Percentiles rank a stretch among this genome's conserved stretches.
Evolutionary conservation across 495 filamentous ascomycete species (phyloP).

Genomic region (Evernia prunastri): DNA sequence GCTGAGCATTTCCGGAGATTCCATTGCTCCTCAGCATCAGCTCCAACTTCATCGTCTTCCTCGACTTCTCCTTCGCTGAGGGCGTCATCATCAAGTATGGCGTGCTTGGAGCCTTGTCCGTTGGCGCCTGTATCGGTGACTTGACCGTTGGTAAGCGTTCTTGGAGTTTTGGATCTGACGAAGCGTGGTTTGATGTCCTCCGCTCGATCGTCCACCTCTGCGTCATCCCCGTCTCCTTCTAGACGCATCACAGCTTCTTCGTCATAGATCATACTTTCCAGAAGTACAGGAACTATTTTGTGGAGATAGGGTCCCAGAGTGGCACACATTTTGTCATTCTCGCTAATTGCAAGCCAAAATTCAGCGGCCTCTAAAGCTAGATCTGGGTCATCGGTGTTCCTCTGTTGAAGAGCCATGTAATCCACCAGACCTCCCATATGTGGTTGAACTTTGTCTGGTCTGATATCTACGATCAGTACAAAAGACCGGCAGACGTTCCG

Average conservation of each 20-base stretch:
- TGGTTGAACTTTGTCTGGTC: constrained; percentile 81
- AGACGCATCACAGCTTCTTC: constrained; percentile 85
- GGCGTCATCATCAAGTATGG: constrained; percentile 50
- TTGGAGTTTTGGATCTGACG: constrained; percentile 62
- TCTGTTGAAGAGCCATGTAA: constrained; percentile 87
- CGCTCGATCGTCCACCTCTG: constrained; percentile 80
- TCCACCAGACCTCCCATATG: constrained; percentile 85
- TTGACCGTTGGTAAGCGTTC: constrained; percentile 46
- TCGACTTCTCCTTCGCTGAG: constrained; percentile 87
- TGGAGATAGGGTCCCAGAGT: constrained; percentile 67
- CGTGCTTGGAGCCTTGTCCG: constrained; percentile 30
- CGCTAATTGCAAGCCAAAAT: constrained; percentile 93
- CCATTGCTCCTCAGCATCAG: constrained; percentile 88
- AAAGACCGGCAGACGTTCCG: constrained; percentile 91
- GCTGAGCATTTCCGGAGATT: constrained; percentile 96
- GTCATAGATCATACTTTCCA: constrained; percentile 94
- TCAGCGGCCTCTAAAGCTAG: constrained; percentile 91
- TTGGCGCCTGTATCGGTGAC: constrained; percentile 41
- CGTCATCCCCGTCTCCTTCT: constrained; percentile 79
- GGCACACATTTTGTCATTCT: constrained; percentile 69
- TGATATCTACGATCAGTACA: constrained; percentile 82
- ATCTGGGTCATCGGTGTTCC: constrained; percentile 76
- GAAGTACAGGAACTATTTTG: constrained; percentile 82
- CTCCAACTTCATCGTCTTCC: constrained; percentile 66
- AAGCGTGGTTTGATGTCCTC: constrained; percentile 93